Conservation (phyloP, 177 flowering plant genomes). For the Vitis hybrid region DNA sequence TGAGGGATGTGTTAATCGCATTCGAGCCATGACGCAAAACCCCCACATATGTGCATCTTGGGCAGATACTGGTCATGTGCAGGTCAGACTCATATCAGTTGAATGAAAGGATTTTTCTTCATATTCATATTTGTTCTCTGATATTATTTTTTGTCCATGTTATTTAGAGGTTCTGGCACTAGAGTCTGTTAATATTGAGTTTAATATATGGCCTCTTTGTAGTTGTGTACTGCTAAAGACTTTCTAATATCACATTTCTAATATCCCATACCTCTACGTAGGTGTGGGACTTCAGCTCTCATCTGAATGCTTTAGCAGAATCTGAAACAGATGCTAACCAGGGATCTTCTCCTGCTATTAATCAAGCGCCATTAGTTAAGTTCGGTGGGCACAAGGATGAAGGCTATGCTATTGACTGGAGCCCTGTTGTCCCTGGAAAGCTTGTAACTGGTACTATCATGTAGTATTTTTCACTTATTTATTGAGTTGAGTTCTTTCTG, state of each 20-base stretch:
- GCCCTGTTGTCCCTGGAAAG: slow-evolving; percentile 78
- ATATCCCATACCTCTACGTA: slow-evolving; percentile 24
- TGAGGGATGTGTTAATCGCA: slow-evolving; percentile 87
- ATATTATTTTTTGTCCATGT: no score
- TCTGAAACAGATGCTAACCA: slow-evolving; percentile 48
- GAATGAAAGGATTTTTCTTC: background rate
- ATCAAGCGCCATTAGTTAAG: slow-evolving; percentile 67
- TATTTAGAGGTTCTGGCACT: no score
- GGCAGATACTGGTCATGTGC: slow-evolving; percentile 91
- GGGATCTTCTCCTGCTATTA: slow-evolving; percentile 41
- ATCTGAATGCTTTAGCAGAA: slow-evolving; percentile 71
- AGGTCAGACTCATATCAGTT: slow-evolving; percentile 50
- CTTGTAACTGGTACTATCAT: slow-evolving; percentile 70
- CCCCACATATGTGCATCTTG: slow-evolving; percentile 96
- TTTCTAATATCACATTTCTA: background rate
- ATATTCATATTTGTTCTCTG: background rate
- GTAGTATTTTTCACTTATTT: background rate
- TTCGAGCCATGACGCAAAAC: slow-evolving; percentile 83
- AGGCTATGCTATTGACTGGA: slow-evolving; percentile 98
- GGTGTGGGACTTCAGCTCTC: slow-evolving; percentile 92
- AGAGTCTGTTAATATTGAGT: no score
- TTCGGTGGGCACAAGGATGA: slow-evolving; percentile 91
- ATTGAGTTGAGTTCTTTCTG: background rate
- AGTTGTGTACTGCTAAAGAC: background rate
- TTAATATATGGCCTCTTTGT: no score